These are phyloP conservation scores for Lipomyces lipofer DNA, from an alignment of 805 yeast species.

Conservation along the genomic window DNA sequence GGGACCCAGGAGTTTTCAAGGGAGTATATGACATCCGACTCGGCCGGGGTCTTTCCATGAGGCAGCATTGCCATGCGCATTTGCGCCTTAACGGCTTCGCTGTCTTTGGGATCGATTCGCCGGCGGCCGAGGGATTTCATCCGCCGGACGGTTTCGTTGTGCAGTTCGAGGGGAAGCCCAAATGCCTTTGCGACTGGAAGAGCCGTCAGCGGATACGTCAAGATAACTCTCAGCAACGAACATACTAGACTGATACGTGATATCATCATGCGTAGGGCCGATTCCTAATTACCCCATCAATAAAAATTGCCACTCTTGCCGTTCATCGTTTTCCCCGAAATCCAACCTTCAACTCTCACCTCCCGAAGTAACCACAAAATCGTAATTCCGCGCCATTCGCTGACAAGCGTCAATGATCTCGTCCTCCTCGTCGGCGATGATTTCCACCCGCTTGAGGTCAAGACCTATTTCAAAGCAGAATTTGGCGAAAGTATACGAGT, in stretches of 20 bases:
- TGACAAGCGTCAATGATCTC: constrained; percentile 61
- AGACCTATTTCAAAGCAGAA: constrained; percentile 69
- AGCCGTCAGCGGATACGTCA: too few relatives aligned
- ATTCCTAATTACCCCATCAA: constrained; percentile 47
- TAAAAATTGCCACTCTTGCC: too few relatives aligned
- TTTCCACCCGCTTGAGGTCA: constrained; percentile 63
- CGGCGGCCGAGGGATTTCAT: constrained; percentile 53
- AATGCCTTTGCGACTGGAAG: constrained; percentile 65
- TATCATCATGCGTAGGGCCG: constrained; percentile 90
- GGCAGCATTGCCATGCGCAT: constrained; percentile 83
- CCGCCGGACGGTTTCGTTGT: constrained; percentile 57
- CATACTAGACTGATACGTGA: constrained; percentile 62
- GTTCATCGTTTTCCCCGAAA: too few relatives aligned
- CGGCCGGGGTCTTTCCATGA: constrained; percentile 35
- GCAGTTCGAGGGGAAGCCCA: constrained; percentile 50
- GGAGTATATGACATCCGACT: constrained; percentile 43
- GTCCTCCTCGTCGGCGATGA: constrained; percentile 72
- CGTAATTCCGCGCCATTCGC: constrained; percentile 53
- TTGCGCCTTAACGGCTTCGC: constrained; percentile 58
- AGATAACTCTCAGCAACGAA: too few relatives aligned
- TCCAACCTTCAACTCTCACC: too few relatives aligned
- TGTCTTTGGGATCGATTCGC: constrained; percentile 38
- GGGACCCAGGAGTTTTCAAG: constrained; percentile 78
- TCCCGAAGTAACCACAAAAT: constrained; percentile 69
- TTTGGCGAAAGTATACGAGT: constrained; percentile 69